A percentile compares a stretch with the other conserved stretches of the same genome.
phyloP scores from a whole-genome alignment of 2,329 filamentous ascomycete genomes.

The Dactylellina sp. region DNA sequence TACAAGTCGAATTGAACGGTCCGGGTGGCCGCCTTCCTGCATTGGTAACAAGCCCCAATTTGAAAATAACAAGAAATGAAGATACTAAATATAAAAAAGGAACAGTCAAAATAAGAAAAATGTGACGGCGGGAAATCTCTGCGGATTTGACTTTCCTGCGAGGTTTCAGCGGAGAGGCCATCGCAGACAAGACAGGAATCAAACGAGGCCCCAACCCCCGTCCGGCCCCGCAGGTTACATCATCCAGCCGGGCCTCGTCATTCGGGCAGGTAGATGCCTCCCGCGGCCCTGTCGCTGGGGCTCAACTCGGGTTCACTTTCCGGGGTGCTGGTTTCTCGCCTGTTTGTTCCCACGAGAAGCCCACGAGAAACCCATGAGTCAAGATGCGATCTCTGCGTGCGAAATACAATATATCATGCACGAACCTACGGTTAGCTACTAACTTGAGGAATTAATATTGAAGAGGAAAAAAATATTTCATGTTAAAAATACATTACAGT shows the following conservation, averaged over 20 bases:
- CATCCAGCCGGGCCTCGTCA: conserved; percentile 23
- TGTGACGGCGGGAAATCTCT: conserved; percentile 32
- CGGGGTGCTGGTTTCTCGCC: too few species aligned
- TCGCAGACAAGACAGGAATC: not conserved
- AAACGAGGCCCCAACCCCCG: conserved; percentile 1
- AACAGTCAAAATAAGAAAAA: too few species aligned
- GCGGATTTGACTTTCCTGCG: conserved; percentile 22
- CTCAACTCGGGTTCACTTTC: not conserved
- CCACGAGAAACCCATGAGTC: too few species aligned
- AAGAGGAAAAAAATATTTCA: not conserved
- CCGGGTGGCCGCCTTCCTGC: not conserved
- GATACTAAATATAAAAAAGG: not conserved
- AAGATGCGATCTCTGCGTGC: too few species aligned
- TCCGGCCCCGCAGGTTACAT: conserved; percentile 34
- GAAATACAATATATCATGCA: too few species aligned
- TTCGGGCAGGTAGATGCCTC: conserved; percentile 33
- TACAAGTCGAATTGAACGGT: not conserved
- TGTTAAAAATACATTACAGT: not conserved
- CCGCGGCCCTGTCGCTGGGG: not conserved
- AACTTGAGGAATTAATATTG: too few species aligned
- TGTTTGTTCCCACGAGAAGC: too few species aligned
- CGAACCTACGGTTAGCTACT: too few species aligned
- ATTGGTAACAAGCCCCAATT: not conserved
- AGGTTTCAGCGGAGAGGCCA: conserved; percentile 3
- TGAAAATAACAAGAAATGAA: not conserved